phyloP scores from a whole-genome alignment of 2,329 filamentous ascomycete genomes.

The Bipolaris bicolor region DNA sequence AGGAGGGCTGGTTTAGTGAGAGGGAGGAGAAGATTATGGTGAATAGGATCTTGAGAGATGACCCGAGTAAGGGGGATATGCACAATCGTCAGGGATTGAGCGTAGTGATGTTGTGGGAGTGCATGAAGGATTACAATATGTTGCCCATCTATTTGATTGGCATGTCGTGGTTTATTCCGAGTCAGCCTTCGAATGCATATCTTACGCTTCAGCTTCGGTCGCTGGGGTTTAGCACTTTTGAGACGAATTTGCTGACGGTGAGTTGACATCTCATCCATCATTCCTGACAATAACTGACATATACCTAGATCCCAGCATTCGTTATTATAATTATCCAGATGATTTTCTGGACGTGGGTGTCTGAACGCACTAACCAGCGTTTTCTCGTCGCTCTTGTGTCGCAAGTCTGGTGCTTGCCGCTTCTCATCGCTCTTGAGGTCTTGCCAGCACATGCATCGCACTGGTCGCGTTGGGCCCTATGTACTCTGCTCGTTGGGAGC shows the following conservation, averaged over 20 bases:
- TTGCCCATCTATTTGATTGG: slow-evolving; percentile 52
- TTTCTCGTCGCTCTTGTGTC: slow-evolving; percentile 54
- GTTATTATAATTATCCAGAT: slow-evolving; percentile 57
- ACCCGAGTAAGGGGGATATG: slow-evolving; percentile 65
- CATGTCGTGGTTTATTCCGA: slow-evolving; percentile 46
- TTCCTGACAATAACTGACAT: slow-evolving; percentile 1
- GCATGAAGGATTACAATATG: slow-evolving; percentile 62
- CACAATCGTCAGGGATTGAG: slow-evolving; percentile 64
- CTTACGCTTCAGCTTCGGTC: slow-evolving; percentile 45
- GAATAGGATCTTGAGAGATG: slow-evolving; percentile 64
- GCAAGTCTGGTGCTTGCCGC: slow-evolving; percentile 50
- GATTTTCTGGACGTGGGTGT: slow-evolving; percentile 58
- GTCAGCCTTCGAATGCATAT: slow-evolving; percentile 40
- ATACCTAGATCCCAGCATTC: slow-evolving; percentile 50
- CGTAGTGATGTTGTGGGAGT: slow-evolving; percentile 56
- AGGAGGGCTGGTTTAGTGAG: slow-evolving; percentile 70
- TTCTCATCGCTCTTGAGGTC: slow-evolving; percentile 47
- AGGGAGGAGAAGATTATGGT: slow-evolving; percentile 72
- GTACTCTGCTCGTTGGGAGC: slow-evolving; percentile 50
- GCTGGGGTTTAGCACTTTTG: slow-evolving; percentile 46
- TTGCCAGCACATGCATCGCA: slow-evolving; percentile 37
- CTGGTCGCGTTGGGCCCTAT: slow-evolving; percentile 50
- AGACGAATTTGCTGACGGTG: slow-evolving; percentile 48
- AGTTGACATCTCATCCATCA: too few relatives aligned
- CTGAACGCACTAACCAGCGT: slow-evolving; percentile 58